Base-by-base conservation (phyloP, 2,329 filamentous ascomycete species). In the Trichophyton schoenleinii region DNA sequence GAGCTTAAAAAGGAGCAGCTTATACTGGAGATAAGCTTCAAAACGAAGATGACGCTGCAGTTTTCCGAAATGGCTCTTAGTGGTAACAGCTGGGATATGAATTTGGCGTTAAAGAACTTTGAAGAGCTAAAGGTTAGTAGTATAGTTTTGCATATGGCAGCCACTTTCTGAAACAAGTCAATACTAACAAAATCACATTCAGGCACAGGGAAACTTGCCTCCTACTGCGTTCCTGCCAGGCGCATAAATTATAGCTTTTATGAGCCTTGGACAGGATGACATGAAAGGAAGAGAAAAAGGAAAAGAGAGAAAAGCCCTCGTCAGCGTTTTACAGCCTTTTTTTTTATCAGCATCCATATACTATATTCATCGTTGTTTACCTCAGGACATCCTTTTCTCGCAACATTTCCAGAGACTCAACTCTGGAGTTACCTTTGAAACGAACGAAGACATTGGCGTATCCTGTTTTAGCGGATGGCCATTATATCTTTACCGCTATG, bases 31-130 rank as follows among this genome's bases (percentile, higher is more conserved):
- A 80, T 96, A 59, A 87, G 84, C 65, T 84, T 84, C 65, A 84
- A 84, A 68, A 96, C 91, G 0, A 84, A 85, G 62, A 90, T 99
- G 85, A 94, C 84, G 7, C 74, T 85, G 8, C 79, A 88, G 62
- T 95, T 88, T 71, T 87, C 91, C 0, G 82, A 86, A 66, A 82
- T 95, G 79, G 96, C 92, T 68, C 79, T 97, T 15, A 80, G 83
- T 2, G 85, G 91, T 63, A 89, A 87, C 61, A 82, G 81, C 42
- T 97, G 91, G 90, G 83, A 95, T 70, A 83, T 91, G 57, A 82
- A 88, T 42, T 81, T 83, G 66, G 92, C 91, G 1, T 75, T 91
- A 66, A 77, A 81, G 60, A 83, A 88, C 36, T 96, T 96, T 70
- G 82, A 86, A 64, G 82, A 86, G 66, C 85, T 88, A 62, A 90